These are phyloP conservation scores for Pisolithus orientalis DNA, from an alignment of 768 basidiomycete species.

Conservation along the genomic window DNA sequence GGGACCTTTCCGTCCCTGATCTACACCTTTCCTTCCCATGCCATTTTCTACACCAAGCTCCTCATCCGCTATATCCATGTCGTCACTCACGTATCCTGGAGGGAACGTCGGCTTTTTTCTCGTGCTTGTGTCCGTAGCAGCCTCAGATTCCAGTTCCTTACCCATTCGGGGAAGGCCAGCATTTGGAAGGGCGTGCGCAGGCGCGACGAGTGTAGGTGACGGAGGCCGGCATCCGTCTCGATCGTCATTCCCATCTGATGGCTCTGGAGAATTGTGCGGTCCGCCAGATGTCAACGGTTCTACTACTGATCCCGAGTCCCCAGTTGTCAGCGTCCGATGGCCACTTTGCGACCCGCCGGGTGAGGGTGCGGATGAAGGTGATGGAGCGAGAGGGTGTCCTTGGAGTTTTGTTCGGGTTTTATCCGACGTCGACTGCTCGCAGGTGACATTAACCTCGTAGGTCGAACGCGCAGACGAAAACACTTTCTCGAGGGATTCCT, in stretches of 20 bases:
- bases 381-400: not conserved
- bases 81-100: too few species aligned
- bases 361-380: not conserved
- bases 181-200: not conserved
- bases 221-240: not conserved
- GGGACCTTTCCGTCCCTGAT: not conserved
- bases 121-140: not conserved
- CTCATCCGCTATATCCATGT: too few species aligned
- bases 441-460: conserved; percentile 52
- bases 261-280: not conserved
- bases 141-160: not conserved
- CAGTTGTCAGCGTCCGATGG: not conserved
- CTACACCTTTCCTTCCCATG: not conserved
- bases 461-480: conserved; percentile 73
- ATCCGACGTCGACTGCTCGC: conserved; percentile 12
- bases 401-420: conserved; percentile 9
- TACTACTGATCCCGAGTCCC: not conserved
- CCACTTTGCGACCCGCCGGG: not conserved
- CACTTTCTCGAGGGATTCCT: conserved; percentile 61
- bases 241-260: not conserved
- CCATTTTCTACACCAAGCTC: not conserved
- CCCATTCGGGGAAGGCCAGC: not conserved
- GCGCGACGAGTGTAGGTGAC: not conserved
- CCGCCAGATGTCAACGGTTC: not conserved
- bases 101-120: too few species aligned